phyloP scores from a whole-genome alignment of 169 alveolate species.

The Plasmodium coatneyi region DNA sequence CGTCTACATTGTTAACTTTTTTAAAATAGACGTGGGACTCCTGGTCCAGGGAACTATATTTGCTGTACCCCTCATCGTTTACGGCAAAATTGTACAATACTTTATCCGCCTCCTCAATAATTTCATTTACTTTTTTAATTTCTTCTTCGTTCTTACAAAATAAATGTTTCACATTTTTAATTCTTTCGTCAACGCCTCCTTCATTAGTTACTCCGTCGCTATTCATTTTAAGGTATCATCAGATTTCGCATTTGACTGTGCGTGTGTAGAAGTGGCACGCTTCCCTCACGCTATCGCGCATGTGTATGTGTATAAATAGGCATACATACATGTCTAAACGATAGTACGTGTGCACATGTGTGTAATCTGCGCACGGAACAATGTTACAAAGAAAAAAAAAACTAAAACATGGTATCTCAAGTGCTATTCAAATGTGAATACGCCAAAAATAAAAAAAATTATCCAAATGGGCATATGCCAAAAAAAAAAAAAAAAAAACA shows the following conservation, averaged over 20 bases:
- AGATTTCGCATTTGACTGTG: conserved; percentile 11
- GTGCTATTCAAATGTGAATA: neutral
- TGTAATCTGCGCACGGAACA: neutral
- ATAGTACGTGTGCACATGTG: neutral
- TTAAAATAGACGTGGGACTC: conserved; percentile 35
- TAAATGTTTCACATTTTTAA: conserved; percentile 28
- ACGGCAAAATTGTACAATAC: conserved; percentile 1
- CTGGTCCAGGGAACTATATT: conserved; percentile 9
- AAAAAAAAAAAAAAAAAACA: neutral
- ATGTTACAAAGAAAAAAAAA: neutral
- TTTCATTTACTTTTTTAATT: conserved; percentile 24
- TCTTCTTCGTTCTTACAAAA: conserved; percentile 39
- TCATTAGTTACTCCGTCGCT: conserved; percentile 3
- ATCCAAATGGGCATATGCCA: neutral
- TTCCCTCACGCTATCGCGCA: neutral
- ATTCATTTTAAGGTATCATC: conserved; percentile 11
- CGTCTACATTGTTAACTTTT: conserved; percentile 45
- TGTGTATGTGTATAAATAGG: neutral
- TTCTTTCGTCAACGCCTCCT: conserved; percentile 5
- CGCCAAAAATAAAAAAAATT: neutral
- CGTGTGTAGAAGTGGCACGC: neutral
- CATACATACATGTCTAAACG: conserved; percentile 2
- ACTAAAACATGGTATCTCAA: neutral
- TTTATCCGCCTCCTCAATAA: conserved; percentile 26
- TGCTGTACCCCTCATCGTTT: neutral